Evolutionary conservation across 75 land plant species (phyloP), one percentile per base, ranked within the genome.

Genomic region (Azolla pinnata): DNA sequence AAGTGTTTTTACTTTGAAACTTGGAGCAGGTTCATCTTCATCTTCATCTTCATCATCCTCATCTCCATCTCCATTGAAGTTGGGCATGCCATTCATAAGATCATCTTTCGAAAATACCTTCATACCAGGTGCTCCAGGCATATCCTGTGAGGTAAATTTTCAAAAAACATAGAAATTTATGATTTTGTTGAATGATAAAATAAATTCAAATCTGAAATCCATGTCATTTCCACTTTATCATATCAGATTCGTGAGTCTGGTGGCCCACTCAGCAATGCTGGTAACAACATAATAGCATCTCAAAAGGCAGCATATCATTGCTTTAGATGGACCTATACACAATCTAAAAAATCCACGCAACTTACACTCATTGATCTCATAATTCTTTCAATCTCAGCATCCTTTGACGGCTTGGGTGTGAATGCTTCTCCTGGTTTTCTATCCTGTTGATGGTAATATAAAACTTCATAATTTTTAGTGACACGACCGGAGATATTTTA

Each of bases 51-150:
- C 92, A 33, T 86, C 95, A 7, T 81, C 88, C 53, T 84, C 95
- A n/a, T 62, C 88, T 51, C 75, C 82, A 30, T 80, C 88, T 59
- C 59, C 69, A 9, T 59, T 80, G 44, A 70, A 58, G 49, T 72
- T 71, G 1, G 68, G 67, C 62, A 70, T 76, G 44, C 62, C 62
- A 50, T 81, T 90, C 76, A 81, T 59, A 56, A 93, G 66, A 31
- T 93, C 96, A 5, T 93, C 98, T 57, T 82, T 80, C 4, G 98
- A 93, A 49, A 78, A 89, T 84, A 89, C 83, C 68, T 93, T 81
- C 98, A 93, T 93, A 55, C 68, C 65, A 32, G 90, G 84, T 61
- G 96, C 96, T 55, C 98, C 98, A 46, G 98, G 98, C 81, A 93
- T 76, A 57, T 83, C 98, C 98, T 93, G 75, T 48, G 42, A n/a